A percentile compares a stretch with the other conserved stretches of the same genome.
phyloP scores from a whole-genome alignment of 805 yeast species.

The Wickerhamiella australiensis region DNA sequence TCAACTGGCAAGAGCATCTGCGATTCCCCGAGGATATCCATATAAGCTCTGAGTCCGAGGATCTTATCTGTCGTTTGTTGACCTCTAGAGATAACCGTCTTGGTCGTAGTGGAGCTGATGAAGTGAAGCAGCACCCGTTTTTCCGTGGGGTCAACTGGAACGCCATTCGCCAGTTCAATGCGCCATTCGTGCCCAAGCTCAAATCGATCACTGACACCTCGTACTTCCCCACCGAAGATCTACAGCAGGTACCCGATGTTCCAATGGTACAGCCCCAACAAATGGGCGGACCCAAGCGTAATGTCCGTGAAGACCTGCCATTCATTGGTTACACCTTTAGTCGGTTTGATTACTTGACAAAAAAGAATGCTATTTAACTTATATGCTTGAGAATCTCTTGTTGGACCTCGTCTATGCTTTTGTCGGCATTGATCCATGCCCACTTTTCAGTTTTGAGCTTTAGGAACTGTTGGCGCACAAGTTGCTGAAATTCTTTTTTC shows the following conservation, averaged over 20 bases:
- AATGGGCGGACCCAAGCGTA: conserved; percentile 51
- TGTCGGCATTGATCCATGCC: conserved; percentile 48
- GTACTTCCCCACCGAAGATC: conserved; percentile 95
- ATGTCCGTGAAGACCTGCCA: conserved; percentile 77
- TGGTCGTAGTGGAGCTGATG: conserved; percentile 89
- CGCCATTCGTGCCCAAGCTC: conserved; percentile 87
- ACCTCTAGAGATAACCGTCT: conserved; percentile 69
- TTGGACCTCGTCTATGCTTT: conserved; percentile 44
- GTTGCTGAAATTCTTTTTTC: conserved; percentile 53
- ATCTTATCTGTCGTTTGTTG: conserved; percentile 62
- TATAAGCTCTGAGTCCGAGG: conserved; percentile 78
- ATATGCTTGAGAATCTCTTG: conserved; percentile 3
- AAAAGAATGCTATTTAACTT: conserved; percentile 28
- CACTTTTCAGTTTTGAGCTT: conserved; percentile 30
- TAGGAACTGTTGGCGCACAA: conserved; percentile 50
- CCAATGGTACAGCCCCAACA: conserved; percentile 41
- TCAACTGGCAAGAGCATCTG: conserved; percentile 81
- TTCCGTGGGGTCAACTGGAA: conserved; percentile 96
- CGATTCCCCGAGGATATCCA: conserved; percentile 88
- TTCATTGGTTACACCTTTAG: conserved; percentile 96
- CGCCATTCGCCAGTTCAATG: conserved; percentile 72
- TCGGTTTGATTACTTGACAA: conserved; percentile 80
- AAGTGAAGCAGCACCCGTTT: conserved; percentile 80
- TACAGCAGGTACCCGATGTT: conserved; percentile 87
- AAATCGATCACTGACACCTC: conserved; percentile 90